These are phyloP conservation scores for Bruguiera hainesii DNA, from an alignment of 441 rosid genomes.

Conservation along the genomic window DNA sequence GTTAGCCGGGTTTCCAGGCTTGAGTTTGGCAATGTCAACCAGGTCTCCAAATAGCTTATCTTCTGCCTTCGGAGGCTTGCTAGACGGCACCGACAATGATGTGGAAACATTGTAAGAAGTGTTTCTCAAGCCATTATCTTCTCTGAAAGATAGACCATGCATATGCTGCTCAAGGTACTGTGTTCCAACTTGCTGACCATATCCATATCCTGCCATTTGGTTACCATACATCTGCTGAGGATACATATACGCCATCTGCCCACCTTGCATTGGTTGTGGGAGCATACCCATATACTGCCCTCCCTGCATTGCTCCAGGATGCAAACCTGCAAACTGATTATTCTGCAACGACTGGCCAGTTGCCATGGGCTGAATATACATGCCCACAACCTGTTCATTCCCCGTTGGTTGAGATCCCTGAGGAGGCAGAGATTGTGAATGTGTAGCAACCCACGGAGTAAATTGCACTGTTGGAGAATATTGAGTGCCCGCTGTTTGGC, in stretches of 20 bases:
- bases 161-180: conserved; percentile 71
- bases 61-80: conserved; percentile 70
- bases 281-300: conserved; percentile 53
- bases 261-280: conserved; percentile 53
- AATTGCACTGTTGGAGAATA: conserved; percentile 64
- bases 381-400: conserved; percentile 46
- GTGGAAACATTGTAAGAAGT: conserved; percentile 58
- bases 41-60: conserved; percentile 97
- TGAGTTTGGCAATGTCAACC: conserved; percentile 82
- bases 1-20: conserved; percentile 56
- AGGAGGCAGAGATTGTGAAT: conserved; percentile 45
- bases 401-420: conserved; percentile 44
- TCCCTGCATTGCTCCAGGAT: conserved; percentile 44
- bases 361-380: conserved; percentile 65
- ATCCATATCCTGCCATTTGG: conserved; percentile 71
- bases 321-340: conserved; percentile 40
- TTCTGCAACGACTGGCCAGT: conserved; percentile 32
- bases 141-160: conserved; percentile 72
- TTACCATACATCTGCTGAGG: conserved; percentile 73
- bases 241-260: conserved; percentile 52
- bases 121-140: conserved; percentile 45
- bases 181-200: conserved; percentile 56
- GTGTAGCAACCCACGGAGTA: conserved; percentile 43
- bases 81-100: conserved; percentile 54
- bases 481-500: conserved; percentile 50